Base-by-base conservation (phyloP, 2,329 filamentous ascomycete genomes). In the Chrysoporthe austroafricana region DNA sequence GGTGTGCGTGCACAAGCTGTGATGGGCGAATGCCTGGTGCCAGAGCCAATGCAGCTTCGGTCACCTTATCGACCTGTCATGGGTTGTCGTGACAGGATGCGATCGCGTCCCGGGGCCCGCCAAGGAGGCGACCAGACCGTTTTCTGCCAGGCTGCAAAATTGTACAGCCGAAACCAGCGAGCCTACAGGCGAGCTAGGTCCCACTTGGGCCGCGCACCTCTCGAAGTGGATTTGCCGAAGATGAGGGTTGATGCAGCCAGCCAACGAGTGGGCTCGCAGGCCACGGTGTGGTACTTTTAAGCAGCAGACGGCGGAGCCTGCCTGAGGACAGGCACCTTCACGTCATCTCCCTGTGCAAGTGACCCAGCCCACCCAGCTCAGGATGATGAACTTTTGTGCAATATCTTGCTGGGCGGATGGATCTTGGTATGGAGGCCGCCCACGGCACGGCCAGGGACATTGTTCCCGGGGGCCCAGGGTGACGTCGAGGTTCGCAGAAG, bases 91-190 rank as follows among this genome's bases (percentile, higher is more conserved):
- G 50, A 44, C n/a, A 26, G 34, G 50, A 56, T 54, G 48, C 48
- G 39, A 36, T 43, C 36, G 34, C 48, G 36, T 43, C 13, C 32
- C 9, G 50, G 26, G 43, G 16, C 32, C 44, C 59, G 36, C 18
- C 59, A 50, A 9, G 34, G 21, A n/a, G 62, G 42, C n/a, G 32
- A 42, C 34, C 50, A 42, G 57, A 34, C 48, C 48, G 43, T 56
- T 56, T 43, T 56, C 50, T 42, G 39, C 36, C 61, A 26, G n/a
- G 48, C 21, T 36, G 60, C 21, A 63, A 39, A 44, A 63, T 63
- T 63, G 62, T 50, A 9, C 48, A 44, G 39, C 62, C 62, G 42
- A 56, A 63, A 44, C 16, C 62, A 63, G 62, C 50, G 46, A 46
- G 62, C 62, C 42, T 13, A 14, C 14, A 63, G n/a, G 52, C 48